Base-by-base conservation (phyloP, 345 rosid species). In the Eucalyptus pauciflora region DNA sequence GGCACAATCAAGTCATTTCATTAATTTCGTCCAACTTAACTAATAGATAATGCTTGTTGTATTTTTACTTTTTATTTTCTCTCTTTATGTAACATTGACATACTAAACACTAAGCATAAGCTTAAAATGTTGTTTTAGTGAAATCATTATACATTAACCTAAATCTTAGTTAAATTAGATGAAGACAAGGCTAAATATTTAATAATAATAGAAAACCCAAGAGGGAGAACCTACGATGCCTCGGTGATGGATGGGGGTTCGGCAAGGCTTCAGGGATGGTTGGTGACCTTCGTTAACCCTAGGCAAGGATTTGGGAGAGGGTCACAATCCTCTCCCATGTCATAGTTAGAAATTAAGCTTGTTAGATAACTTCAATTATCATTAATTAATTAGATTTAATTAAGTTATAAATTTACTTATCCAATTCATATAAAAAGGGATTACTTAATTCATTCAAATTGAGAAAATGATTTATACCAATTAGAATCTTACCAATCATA, bases 271-370 rank as follows among this genome's bases (percentile, higher is more conserved):
- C 27, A 24, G 0, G 3, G 6, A 56, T 56, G 29, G 29, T 24
- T 24, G 13, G 62, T 0, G 1, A 10, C 62, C 29, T 24, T 56
- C 13, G 0, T 56, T 6, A 2, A 56, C 29, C 62, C 1, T 0
- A 56, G 13, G 62, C 13, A 24, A 56, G 1, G 3, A 24, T 56
- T 56, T 56, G 62, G 29, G 29, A 56, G 62, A 24, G 58, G 62
- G 62, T 24, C 1, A 0, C 6, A 10, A 1, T 24, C 0, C 29
- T 56, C 62, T 22, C 62, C 3, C 29, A 56, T 56, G 27, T 56
- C 62, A 56, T 24, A 24, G 29, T 56, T 56, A 24, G 29, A 24
- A 10, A 24, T 56, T 56, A 22, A 56, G 62, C 62, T 56, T 24
- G 1, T 56, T 56, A 56, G 1, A 56, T 56, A 56, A 56, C 62